A percentile compares a stretch with the other conserved stretches of the same genome.
Conservation (phyloP, 2,329 filamentous ascomycete genomes). For the Fusarium sp. region DNA sequence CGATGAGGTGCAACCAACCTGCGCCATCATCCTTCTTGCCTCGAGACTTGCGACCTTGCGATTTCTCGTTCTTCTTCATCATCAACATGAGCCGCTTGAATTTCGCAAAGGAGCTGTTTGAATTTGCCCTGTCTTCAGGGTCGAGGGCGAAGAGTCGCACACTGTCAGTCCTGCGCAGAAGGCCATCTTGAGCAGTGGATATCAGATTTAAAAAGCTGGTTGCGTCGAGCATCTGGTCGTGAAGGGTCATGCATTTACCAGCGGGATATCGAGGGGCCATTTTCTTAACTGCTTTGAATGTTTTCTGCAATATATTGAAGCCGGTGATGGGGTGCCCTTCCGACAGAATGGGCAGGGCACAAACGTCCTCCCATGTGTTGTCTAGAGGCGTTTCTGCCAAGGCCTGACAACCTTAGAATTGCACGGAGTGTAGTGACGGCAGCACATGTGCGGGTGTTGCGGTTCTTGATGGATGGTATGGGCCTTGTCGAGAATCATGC, state of each 20-base stretch:
- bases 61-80: neutral
- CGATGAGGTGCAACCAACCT: neutral
- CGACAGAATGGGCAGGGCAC: neutral
- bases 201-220: neutral
- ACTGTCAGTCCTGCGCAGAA: neutral
- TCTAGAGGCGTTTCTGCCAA: neutral
- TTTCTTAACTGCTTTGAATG: neutral
- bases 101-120: neutral
- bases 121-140: neutral
- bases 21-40: fast-evolving
- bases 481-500: neutral
- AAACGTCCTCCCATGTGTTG: neutral
- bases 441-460: neutral
- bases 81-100: neutral
- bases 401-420: neutral
- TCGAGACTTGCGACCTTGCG: neutral
- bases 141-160: neutral
- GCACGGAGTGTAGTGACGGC: neutral
- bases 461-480: neutral
- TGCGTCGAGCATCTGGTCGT: neutral
- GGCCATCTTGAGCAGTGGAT: neutral
- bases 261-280: neutral
- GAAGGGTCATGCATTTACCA: neutral
- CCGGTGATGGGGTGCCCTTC: neutral
- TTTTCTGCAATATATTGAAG: neutral